phyloP scores from a whole-genome alignment of 192 early-diverging fungal species.

The Mortierella alpina region DNA sequence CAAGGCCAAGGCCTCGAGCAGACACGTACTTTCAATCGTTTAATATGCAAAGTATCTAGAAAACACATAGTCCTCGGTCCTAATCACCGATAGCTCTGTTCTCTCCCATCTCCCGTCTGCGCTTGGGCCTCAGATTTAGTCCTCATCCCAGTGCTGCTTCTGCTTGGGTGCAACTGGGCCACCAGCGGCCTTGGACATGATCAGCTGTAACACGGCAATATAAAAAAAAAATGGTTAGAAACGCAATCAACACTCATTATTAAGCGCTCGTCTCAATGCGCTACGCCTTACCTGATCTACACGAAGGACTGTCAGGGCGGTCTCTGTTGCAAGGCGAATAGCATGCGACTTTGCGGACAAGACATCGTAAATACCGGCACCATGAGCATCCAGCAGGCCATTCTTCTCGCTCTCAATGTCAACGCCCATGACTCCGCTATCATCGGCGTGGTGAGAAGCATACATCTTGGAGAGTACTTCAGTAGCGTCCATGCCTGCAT shows the following conservation, averaged over 20 bases:
- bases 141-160: conserved; percentile 91
- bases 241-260: not conserved
- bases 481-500: conserved; percentile 94
- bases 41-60: conserved; percentile 1
- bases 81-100: not conserved
- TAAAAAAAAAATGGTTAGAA: not conserved
- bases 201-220: conserved; percentile 68
- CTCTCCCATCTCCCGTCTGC: not conserved
- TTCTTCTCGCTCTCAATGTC: conserved; percentile 83
- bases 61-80: conserved; percentile 4
- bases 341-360: conserved; percentile 89
- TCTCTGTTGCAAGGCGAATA: conserved; percentile 89
- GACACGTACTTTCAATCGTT: not conserved
- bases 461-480: conserved; percentile 93
- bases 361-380: conserved; percentile 82
- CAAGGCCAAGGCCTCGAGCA: too few relatives aligned
- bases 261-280: not conserved
- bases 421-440: conserved; percentile 72
- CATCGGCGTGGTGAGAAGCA: conserved; percentile 84
- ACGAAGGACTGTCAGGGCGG: conserved; percentile 92
- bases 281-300: conserved; percentile 83
- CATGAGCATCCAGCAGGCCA: conserved; percentile 80
- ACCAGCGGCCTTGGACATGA: conserved; percentile 98
- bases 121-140: conserved; percentile 12
- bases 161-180: conserved; percentile 93